phyloP scores from a whole-genome alignment of 768 basidiomycete genomes.

The Kwoniella shandongensis region DNA sequence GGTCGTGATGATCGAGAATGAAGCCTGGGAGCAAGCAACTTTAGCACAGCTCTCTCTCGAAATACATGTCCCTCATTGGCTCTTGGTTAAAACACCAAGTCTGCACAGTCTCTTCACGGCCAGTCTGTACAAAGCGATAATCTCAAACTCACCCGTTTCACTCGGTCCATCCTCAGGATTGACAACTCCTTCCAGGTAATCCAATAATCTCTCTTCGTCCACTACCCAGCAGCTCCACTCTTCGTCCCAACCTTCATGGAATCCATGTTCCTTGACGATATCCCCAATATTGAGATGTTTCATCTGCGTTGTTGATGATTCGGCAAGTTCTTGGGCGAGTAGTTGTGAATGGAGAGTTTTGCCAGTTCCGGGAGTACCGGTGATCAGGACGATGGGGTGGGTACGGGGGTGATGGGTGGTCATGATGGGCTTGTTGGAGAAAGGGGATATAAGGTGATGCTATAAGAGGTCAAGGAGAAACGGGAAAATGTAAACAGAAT shows the following conservation, averaged over 20 bases:
- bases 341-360: constrained; percentile 90
- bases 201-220: constrained; percentile 88
- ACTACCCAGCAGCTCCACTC: constrained; percentile 94
- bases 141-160: constrained; percentile 30
- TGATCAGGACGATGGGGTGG: constrained; percentile 53
- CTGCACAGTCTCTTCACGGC: no score
- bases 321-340: constrained; percentile 66
- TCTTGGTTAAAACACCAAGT: no score
- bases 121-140: not conserved
- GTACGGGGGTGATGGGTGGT: constrained; percentile 52
- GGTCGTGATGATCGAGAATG: constrained; percentile 53
- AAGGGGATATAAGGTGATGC: not conserved
- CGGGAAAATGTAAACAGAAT: no score
- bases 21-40: constrained; percentile 36
- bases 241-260: constrained; percentile 82
- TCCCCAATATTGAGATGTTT: constrained; percentile 88
- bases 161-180: constrained; percentile 33
- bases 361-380: constrained; percentile 65
- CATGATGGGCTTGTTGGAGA: constrained; percentile 25
- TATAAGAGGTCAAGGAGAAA: no score
- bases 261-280: constrained; percentile 74
- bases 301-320: constrained; percentile 57
- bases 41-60: no score
- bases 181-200: constrained; percentile 36
- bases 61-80: no score